These are phyloP conservation scores for Dipteronia dyeriana DNA, from an alignment of 345 rosid species.

Conservation along the genomic window DNA sequence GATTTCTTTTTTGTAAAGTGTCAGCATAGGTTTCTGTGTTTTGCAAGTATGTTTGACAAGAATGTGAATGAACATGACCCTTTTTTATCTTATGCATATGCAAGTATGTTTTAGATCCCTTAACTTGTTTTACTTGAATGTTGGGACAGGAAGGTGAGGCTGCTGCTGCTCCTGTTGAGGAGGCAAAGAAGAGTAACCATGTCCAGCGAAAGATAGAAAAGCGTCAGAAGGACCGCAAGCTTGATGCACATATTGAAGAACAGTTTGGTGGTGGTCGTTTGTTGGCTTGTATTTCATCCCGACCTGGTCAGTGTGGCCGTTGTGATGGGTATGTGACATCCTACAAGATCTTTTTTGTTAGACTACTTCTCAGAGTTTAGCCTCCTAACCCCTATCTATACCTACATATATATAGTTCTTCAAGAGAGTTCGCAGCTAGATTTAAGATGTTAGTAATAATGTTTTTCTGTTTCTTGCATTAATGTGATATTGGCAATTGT, in stretches of 20 bases:
- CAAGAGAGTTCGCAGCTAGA: background rate
- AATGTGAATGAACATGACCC: no score
- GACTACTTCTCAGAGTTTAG: background rate
- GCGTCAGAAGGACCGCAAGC: conserved; percentile 40
- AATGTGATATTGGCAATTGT: background rate
- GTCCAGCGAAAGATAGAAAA: conserved; percentile 41
- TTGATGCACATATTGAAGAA: conserved; percentile 49
- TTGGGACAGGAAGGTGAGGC: conserved; percentile 39
- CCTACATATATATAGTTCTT: no score
- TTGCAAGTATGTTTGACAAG: no score
- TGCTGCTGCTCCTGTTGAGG: conserved; percentile 29
- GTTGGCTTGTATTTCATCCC: conserved; percentile 47
- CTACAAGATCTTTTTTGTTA: background rate
- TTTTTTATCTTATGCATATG: background rate
- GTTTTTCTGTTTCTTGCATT: background rate
- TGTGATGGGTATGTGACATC: conserved; percentile 43
- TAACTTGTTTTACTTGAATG: background rate
- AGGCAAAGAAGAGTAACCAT: conserved; percentile 45
- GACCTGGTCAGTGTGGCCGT: conserved; percentile 61
- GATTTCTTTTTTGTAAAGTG: no score
- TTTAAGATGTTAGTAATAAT: background rate
- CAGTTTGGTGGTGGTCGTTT: conserved; percentile 49
- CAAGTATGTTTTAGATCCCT: background rate
- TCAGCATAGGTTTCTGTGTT: no score
- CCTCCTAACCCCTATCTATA: no score